Conservation (phyloP, 2,329 filamentous ascomycete genomes). For the Alternaria ventricosa region DNA sequence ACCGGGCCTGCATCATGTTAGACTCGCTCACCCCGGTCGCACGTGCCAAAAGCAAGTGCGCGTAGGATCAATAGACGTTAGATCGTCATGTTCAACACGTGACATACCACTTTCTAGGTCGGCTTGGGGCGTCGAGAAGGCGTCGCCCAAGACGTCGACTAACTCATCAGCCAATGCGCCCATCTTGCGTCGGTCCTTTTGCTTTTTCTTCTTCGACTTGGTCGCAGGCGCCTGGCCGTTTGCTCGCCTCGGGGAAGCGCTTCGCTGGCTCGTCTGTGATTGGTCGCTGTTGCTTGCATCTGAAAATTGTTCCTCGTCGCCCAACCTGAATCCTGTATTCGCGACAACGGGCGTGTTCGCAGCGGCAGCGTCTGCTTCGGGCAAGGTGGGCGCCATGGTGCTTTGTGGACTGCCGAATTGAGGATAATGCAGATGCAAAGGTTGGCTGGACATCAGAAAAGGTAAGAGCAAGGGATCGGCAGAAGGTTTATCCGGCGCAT, state of each 20-base stretch:
- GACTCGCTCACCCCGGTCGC: neutral
- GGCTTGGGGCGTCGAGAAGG: conserved; percentile 15
- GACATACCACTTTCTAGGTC: conserved; percentile 18
- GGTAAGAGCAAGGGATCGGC: conserved; percentile 19
- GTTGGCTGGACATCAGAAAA: conserved; percentile 13
- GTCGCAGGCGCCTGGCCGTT: conserved; percentile 15
- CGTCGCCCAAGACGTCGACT: conserved; percentile 22
- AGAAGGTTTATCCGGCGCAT: conserved; percentile 26
- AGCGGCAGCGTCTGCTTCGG: conserved; percentile 1
- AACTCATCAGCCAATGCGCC: conserved; percentile 29
- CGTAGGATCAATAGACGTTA: conserved; percentile 1
- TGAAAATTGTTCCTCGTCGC: conserved; percentile 12
- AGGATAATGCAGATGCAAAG: conserved; percentile 3
- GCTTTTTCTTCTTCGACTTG: conserved; percentile 16
- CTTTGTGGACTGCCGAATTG: conserved; percentile 1
- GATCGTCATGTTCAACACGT: neutral
- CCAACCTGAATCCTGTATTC: conserved; percentile 22
- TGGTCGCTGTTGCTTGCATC: conserved; percentile 33
- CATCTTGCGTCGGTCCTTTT: conserved; percentile 29
- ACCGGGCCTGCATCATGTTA: conserved; percentile 1
- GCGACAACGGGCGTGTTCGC: neutral
- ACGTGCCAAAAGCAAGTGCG: conserved; percentile 1
- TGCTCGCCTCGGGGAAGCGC: conserved; percentile 20
- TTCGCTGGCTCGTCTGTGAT: conserved; percentile 30
- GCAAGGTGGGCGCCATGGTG: conserved; percentile 16